Conservation (phyloP, 345 rosid species). For the Citrus medica region DNA sequence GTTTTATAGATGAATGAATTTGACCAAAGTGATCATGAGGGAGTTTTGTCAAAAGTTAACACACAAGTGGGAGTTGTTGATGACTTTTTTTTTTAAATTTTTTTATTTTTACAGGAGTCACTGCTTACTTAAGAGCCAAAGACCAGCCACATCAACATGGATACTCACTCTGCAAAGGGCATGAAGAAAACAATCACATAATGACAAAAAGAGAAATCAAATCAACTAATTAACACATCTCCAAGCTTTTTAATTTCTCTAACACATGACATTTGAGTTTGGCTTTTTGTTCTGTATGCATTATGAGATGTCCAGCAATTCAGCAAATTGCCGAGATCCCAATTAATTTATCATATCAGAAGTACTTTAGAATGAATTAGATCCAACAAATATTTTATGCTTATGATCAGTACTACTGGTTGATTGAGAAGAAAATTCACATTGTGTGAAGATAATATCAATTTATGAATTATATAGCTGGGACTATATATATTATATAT, state of each 20-base stretch:
- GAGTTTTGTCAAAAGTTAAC: conserved; percentile 26
- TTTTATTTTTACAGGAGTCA: not conserved
- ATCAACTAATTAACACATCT: not conserved
- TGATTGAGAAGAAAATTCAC: not conserved
- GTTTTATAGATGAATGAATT: not conserved
- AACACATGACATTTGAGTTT: not conserved
- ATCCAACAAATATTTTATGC: not conserved
- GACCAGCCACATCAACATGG: conserved; percentile 13
- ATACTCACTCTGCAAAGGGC: not conserved
- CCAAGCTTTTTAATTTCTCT: not conserved
- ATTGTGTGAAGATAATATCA: not conserved
- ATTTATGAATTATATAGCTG: no score
- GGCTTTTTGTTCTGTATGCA: no score
- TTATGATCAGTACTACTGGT: not conserved
- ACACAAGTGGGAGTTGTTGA: conserved; percentile 31
- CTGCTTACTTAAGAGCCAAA: not conserved
- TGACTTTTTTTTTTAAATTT: not conserved
- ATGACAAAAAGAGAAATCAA: conserved; percentile 8
- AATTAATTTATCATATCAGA: not conserved
- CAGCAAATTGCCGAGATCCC: not conserved
- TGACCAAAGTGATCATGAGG: not conserved
- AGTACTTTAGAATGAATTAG: not conserved
- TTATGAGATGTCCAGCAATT: not conserved
- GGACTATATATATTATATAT: no score
- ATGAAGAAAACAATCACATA: not conserved